Evolutionary conservation across 805 yeast genomes (phyloP), one percentile per base, ranked within the genome.

Genomic region (Metschnikowia lochheadii): DNA sequence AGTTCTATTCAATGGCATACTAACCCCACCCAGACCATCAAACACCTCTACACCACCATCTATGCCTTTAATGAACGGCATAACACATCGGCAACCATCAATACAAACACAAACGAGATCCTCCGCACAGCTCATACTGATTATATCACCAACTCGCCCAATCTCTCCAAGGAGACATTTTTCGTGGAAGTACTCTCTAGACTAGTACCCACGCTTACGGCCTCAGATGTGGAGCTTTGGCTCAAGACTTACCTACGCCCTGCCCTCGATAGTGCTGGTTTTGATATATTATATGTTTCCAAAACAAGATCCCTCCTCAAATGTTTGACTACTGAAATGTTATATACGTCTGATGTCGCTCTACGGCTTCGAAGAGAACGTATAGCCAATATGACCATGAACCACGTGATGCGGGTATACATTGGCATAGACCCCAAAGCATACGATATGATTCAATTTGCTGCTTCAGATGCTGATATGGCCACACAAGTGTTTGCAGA

Each of bases 221-320:
- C 58, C 26, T 59, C 60, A 10, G 63, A 65, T 10, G 61, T 78
- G 8, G 54, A 61, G 20, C 61, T 69, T 37, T 84, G 88, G 87
- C 68, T 80, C 44, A 65, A 68, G 29, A 68, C 76, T 34, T 76
- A 80, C 51, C 58, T 75, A 11, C 67, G 67, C 11, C 78, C 80
- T 0, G 82, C 85, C 0, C 66, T 82, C 3, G 84, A 83, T 56
- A 79, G 85, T 34, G 83, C 85, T 0, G 84, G 87, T 2, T 68
- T 66, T 47, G 74, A 70, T 49, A 56, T 71, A n/a, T 59, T 58
- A 6, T 67, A 78, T 51, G 73, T 73, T 10, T 56, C 55, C 10
- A 65, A 66, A 43, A 48, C 71, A 10, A 53, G 73, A 43, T 57
- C 54, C 10, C 64, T 73, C 23, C 57, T 73, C 5, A 39, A 37